Evolutionary conservation across 495 filamentous ascomycete species (phyloP), one percentile per base, ranked within the genome.

Genomic region (Penicillium mononematosum): DNA sequence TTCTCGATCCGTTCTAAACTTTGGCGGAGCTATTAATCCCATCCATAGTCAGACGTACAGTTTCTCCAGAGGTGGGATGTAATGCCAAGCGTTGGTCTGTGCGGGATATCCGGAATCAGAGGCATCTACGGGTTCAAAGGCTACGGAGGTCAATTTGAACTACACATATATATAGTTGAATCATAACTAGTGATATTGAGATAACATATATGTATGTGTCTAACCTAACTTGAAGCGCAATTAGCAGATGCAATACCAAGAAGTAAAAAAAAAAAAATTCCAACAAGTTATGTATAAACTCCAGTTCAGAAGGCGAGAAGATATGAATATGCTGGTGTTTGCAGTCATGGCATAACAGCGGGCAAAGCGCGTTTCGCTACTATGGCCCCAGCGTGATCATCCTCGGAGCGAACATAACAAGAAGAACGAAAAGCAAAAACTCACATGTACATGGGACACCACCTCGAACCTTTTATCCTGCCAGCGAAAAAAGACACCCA

Each of bases 381-480:
- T 81, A 72, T 82, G 78, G 80, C 79, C 80, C 79, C 77, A 81
- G 80, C 78, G 70, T 59, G 65, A 65, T 81, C 80, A 81, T 83
- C 80, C 75, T 60, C 65, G 41, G 53, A 63, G 39, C 39, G 24
- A 50, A 29, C 34, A 32, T 5, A 10, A 34, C 3, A 43, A 42
- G 27, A 10, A 49, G 42, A 58, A 16, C 31, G 38, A 60, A 32
- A 52, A 36, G 2, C 36, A 59, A 56, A 46, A 54, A 63, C 60
- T 63, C 45, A 63, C 63, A 45, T 45, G 48, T 58, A 55, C 57
- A 66, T 41, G 39, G 42, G 50, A 50, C 43, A 49, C 53, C 43
- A 49, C 50, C 31, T 46, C 32, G 53, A 45, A 46, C 42, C 53
- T 53, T 48, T 56, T 51, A 54, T 50, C 50, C 34, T 45, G 24